Base-by-base conservation (phyloP, 139 green algal genomes). In the Chlamydomonas eustigma region DNA sequence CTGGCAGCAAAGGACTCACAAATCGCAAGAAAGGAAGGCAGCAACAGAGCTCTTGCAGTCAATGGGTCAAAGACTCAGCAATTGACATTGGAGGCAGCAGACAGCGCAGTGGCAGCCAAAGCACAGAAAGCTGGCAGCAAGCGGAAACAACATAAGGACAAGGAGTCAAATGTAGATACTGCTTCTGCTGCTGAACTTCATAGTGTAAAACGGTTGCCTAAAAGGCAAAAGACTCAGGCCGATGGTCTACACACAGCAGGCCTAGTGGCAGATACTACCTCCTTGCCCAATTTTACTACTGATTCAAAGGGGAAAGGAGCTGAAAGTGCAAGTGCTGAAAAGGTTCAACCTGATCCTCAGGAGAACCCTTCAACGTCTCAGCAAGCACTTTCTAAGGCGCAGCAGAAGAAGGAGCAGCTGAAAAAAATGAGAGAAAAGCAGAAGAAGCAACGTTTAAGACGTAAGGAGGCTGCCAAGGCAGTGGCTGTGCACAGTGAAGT, bases 331-430 rank as follows among this genome's bases (percentile, higher is more conserved):
- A n/a, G n/a, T n/a, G n/a, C n/a, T n/a, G n/a, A n/a, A n/a, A n/a
- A n/a, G n/a, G 44, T 58, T 28, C 12, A 12, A 58, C 12, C 44
- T 18, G 44, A 12, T 58, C 44, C 44, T 18, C 12, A 18, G 12
- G 18, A 12, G 12, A 18, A 12, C 12, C 44, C 44, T 12, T 12
- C 44, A 28, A 12, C 18, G 44, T 28, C 44, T 58, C 12, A 18
- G 44, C 12, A 58, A 18, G 44, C 44, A 18, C 44, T 58, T 58
- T 58, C 44, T 18, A 58, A 58, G 18, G 12, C 44, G 44, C 44
- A 76, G 38, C 2, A 50, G 35, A 37, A 31, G 66, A 39, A 76
- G 77, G 4, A 74, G 66, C 39, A 71, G 64, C 37, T 71, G 76
- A n/a, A 2, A 25, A 44, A 51, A 63, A 50, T 38, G 64, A 30